These are phyloP conservation scores for Cladosporium halotolerans DNA, from an alignment of 2,329 filamentous ascomycete genomes.

Conservation along the genomic window DNA sequence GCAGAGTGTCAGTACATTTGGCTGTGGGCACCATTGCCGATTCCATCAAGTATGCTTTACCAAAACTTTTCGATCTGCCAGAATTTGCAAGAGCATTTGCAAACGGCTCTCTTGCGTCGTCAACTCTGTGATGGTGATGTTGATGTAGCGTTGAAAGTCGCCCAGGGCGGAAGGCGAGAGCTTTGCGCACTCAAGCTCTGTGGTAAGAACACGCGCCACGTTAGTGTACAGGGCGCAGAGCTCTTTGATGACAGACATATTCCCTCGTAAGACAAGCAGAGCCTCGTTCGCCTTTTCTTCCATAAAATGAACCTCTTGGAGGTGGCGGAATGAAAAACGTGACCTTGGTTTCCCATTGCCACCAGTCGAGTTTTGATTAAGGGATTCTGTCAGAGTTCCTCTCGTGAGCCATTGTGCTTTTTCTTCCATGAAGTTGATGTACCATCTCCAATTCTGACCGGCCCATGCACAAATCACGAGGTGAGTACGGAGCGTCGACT, in stretches of 20 bases:
- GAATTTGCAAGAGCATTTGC: slow-evolving; percentile 5
- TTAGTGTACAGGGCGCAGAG: not conserved
- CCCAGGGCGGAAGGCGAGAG: not conserved
- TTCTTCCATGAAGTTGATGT: slow-evolving; percentile 34
- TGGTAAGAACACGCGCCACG: not conserved
- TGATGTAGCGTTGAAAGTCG: not conserved
- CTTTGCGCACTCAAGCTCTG: not conserved
- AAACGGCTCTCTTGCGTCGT: slow-evolving; percentile 8
- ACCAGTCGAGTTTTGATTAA: not conserved
- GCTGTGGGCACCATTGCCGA: not conserved
- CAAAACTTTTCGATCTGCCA: slow-evolving; percentile 10
- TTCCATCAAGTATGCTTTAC: not conserved
- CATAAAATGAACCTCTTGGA: slow-evolving; percentile 31
- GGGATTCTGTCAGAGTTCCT: slow-evolving; percentile 8
- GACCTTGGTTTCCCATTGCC: too few relatives aligned
- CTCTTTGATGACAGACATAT: slow-evolving; percentile 27
- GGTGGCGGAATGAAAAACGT: slow-evolving; percentile 25
- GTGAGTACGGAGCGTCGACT: slow-evolving; percentile 22
- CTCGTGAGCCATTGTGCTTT: slow-evolving; percentile 22
- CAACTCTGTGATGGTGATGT: not conserved
- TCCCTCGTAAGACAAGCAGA: slow-evolving; percentile 27
- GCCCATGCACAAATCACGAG: slow-evolving; percentile 33
- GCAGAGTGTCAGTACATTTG: not conserved
- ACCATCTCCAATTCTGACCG: slow-evolving; percentile 39
- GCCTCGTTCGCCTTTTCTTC: slow-evolving; percentile 36